phyloP scores from a whole-genome alignment of 2,329 filamentous ascomycete species.

The Claviceps monticola region DNA sequence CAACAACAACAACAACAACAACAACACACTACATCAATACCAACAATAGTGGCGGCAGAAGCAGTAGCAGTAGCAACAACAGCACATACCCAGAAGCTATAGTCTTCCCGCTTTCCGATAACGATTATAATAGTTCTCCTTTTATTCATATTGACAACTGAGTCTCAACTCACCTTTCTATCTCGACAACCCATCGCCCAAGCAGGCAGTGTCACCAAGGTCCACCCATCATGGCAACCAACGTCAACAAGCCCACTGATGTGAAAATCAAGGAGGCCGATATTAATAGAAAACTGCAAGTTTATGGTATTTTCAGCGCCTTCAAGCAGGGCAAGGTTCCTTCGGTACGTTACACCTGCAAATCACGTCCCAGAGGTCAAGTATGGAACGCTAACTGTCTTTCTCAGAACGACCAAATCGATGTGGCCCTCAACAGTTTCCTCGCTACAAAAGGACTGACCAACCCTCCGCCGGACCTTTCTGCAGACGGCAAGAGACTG shows the following conservation, averaged over 20 bases:
- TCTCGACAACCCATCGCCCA: not conserved
- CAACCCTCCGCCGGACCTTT: slow-evolving; percentile 63
- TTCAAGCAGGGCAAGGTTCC: slow-evolving; percentile 85
- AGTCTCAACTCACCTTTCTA: not conserved
- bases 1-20: not conserved
- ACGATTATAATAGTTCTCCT: not conserved
- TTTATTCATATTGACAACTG: not conserved
- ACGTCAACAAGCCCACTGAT: slow-evolving; percentile 63
- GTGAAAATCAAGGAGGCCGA: slow-evolving; percentile 66
- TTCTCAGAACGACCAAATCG: slow-evolving; percentile 78
- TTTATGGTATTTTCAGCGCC: slow-evolving; percentile 80
- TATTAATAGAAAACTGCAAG: slow-evolving; percentile 84
- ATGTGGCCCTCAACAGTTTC: slow-evolving; percentile 83
- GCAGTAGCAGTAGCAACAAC: not conserved
- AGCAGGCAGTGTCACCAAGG: not conserved
- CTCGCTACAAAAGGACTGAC: slow-evolving; percentile 57
- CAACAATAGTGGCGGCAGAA: not conserved
- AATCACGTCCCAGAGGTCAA: no score
- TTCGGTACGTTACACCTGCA: slow-evolving; percentile 45
- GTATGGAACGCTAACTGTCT: not conserved
- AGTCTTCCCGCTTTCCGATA: not conserved
- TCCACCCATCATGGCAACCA: slow-evolving; percentile 20
- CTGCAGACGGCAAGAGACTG: slow-evolving; percentile 65
- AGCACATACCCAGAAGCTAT: no score
- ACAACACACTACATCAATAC: not conserved